Evolutionary conservation across 495 filamentous ascomycete species (phyloP).

Genomic region (Hypoxylon cercidicola): DNA sequence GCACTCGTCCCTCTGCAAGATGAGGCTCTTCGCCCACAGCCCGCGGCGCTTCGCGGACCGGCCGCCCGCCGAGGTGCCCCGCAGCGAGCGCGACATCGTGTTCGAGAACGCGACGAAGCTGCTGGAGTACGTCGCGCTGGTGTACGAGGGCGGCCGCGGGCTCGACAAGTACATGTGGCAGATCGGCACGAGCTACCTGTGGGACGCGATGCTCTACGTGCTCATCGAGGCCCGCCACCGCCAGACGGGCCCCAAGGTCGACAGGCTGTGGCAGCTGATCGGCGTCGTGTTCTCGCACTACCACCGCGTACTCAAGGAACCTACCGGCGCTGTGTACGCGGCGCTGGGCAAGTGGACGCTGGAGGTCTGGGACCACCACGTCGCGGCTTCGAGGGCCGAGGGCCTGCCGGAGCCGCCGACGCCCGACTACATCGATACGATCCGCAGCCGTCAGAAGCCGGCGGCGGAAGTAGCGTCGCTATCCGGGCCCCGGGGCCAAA

Average conservation of each 20-base stretch:
- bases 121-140: slow-evolving; percentile 41
- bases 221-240: slow-evolving; percentile 49
- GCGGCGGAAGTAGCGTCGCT: not conserved
- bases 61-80: slow-evolving; percentile 6
- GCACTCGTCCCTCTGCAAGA: slow-evolving; percentile 45
- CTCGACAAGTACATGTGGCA: slow-evolving; percentile 48
- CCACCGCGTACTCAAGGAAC: slow-evolving; percentile 39
- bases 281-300: slow-evolving; percentile 40
- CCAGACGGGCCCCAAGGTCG: slow-evolving; percentile 47
- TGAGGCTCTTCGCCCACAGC: slow-evolving; percentile 47
- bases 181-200: slow-evolving; percentile 46
- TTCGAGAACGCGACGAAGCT: slow-evolving; percentile 42
- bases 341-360: slow-evolving; percentile 47
- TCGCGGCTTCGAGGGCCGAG: slow-evolving; percentile 30
- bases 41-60: slow-evolving; percentile 42
- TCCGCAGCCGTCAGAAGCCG: slow-evolving; percentile 19
- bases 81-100: slow-evolving; percentile 44
- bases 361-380: slow-evolving; percentile 42
- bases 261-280: slow-evolving; percentile 39
- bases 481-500: not conserved
- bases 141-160: slow-evolving; percentile 35
- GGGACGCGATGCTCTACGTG: slow-evolving; percentile 54
- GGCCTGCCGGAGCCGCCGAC: slow-evolving; percentile 26
- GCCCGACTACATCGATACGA: slow-evolving; percentile 25
- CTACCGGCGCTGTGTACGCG: slow-evolving; percentile 38